These are phyloP conservation scores for Claviceps digitariae DNA, from an alignment of 2,329 filamentous ascomycete genomes.

Conservation along the genomic window DNA sequence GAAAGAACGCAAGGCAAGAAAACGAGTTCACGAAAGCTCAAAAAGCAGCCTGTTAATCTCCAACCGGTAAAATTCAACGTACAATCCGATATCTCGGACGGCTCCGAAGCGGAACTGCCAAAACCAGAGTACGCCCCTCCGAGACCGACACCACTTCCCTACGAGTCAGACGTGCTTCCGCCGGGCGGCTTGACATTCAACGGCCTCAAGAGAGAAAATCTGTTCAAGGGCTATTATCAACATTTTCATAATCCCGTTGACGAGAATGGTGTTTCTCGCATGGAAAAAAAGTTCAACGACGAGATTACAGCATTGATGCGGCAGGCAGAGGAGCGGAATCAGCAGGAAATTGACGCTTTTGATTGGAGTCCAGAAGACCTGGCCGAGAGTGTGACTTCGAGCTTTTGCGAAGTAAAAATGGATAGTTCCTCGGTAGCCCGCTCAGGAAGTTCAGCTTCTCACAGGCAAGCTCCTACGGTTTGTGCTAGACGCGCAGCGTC, in stretches of 20 bases:
- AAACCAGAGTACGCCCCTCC: constrained; percentile 89
- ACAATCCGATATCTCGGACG: constrained; percentile 37
- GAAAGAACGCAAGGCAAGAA: constrained; percentile 50
- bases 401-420: background rate
- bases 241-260: constrained; percentile 50
- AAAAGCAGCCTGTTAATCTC: constrained; percentile 38
- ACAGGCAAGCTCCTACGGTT: constrained; percentile 16
- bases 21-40: constrained; percentile 45
- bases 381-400: constrained; percentile 24
- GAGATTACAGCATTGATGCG: constrained; percentile 35
- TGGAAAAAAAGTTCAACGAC: constrained; percentile 47
- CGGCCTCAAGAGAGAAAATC: constrained; percentile 42
- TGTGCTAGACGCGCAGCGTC: constrained; percentile 39
- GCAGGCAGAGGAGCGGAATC: constrained; percentile 52
- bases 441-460: constrained; percentile 2
- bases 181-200: constrained; percentile 41
- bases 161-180: constrained; percentile 57
- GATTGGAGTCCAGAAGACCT: constrained; percentile 47
- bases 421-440: background rate
- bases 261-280: constrained; percentile 50
- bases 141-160: constrained; percentile 48
- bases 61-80: constrained; percentile 48
- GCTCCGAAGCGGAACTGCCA: constrained; percentile 52
- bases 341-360: constrained; percentile 49
- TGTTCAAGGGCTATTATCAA: constrained; percentile 47